Evolutionary conservation across 2,329 filamentous ascomycete genomes (phyloP), one percentile per base, ranked within the genome.

Genomic region (Phyllosticta citrichinensis): DNA sequence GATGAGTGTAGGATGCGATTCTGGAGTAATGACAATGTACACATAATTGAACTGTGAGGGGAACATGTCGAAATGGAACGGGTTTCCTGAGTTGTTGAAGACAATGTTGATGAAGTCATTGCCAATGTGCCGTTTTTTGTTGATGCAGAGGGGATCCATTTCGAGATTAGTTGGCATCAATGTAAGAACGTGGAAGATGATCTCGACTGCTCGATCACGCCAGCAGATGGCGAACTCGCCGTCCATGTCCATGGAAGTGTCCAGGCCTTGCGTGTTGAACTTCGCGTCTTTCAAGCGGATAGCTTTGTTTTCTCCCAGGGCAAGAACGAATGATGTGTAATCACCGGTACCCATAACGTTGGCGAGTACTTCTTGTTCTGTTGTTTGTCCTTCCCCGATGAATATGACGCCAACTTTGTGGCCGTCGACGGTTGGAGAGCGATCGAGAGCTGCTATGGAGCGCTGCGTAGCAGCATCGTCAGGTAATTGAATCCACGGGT

Each of bases 41-140:
- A 99, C 91, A 70, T 89, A 96, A 71, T 97, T 97, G 79, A 99
- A 96, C 62, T 93, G 88, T 0, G 91, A 95, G 0, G 91, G 91
- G 67, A 99, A 96, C 0, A 90, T 96, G 71, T 96, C 85, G 71
- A 96, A 96, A 59, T 83, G 82, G 77, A 96, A 97, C 0, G 89
- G 87, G 55, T 87, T 74, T n/a, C 94, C 93, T 2, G 92, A 97
- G 69, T 96, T 91, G 72, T 99, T 99, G 81, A 95, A 99, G 62
- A 99, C 87, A 67, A 99, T 96, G 71, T 96, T 97, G 70, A 99
- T 94, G 72, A 90, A 96, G 73, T 97, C 94, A 70, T 99, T 99
- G 62, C 94, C 94, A 63, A 97, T 94, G 70, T 97, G 95, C 2
- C 86, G 83, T 75, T 99, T 99, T 78, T 99, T 99, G 72, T 85